A percentile compares a stretch with the other conserved stretches of the same genome.
phyloP scores from a whole-genome alignment of 176 grass and related monocot genomes.

The Musa itinerans region DNA sequence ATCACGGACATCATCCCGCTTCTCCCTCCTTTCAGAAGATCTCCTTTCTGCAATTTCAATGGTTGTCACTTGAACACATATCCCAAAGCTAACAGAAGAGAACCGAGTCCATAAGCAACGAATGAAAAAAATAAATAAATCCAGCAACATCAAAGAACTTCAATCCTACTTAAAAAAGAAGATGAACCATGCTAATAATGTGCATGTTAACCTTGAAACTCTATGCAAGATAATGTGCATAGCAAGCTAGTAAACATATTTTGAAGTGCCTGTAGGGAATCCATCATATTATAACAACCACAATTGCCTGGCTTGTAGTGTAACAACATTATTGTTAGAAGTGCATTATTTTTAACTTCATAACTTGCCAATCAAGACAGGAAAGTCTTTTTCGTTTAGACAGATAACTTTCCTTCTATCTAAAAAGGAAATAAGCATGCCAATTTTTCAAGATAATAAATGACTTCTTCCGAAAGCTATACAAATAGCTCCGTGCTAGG shows the following conservation, averaged over 20 bases:
- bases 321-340: not conserved
- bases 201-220: too few species aligned
- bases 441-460: too few species aligned
- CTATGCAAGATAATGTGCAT: not conserved
- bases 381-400: not conserved
- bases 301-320: not conserved
- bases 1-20: constrained; percentile 33
- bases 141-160: not conserved
- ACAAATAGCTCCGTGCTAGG: too few species aligned
- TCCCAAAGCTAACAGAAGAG: not conserved
- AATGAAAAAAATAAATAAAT: not conserved
- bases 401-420: not conserved
- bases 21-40: constrained; percentile 59
- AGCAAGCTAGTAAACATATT: not conserved
- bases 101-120: not conserved
- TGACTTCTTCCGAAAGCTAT: too few species aligned
- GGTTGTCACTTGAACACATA: not conserved
- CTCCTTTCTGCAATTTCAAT: constrained; percentile 41
- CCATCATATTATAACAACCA: not conserved
- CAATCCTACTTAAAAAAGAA: too few species aligned
- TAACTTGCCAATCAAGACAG: not conserved
- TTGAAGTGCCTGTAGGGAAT: not conserved
- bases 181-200: too few species aligned
- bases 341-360: not conserved
- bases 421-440: too few species aligned